These are phyloP conservation scores for Sphagnum contortum DNA, from an alignment of 225 moss, liverwort and hornwort genomes.

Conservation along the genomic window DNA sequence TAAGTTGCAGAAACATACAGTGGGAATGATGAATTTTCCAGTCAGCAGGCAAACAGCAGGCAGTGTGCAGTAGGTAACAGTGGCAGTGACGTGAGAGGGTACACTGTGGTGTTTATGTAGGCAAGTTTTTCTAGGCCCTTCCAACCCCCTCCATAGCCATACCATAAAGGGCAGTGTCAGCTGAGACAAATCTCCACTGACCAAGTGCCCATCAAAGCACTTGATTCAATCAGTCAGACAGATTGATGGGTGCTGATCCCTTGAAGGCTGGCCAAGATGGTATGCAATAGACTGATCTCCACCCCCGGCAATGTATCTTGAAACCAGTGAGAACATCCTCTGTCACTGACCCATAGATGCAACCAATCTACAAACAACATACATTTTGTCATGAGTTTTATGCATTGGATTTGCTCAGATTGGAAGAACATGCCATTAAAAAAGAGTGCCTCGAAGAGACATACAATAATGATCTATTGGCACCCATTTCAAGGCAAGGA, in stretches of 20 bases:
- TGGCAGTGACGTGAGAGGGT: slow-evolving; percentile 82
- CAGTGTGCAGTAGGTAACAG: slow-evolving; percentile 81
- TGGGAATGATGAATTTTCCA: slow-evolving; percentile 90
- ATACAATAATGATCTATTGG: too few species aligned
- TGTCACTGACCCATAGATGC: slow-evolving; percentile 96
- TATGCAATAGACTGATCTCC: slow-evolving; percentile 97
- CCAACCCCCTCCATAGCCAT: slow-evolving; percentile 61
- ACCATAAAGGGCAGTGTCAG: slow-evolving; percentile 93
- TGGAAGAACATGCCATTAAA: too few species aligned
- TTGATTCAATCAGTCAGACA: slow-evolving; percentile 92
- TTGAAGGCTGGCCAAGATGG: slow-evolving; percentile 77
- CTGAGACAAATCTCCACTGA: slow-evolving; percentile 84
- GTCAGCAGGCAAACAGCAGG: slow-evolving; percentile 93
- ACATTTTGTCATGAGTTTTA: too few species aligned
- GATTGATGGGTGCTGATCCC: slow-evolving; percentile 95
- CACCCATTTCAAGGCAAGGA: too few species aligned
- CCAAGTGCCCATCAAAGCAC: slow-evolving; percentile 95
- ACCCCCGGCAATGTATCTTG: slow-evolving; percentile 95
- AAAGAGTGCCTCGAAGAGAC: too few species aligned
- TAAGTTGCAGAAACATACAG: slow-evolving; percentile 24
- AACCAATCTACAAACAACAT: slow-evolving; percentile 50
- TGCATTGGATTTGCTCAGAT: too few species aligned
- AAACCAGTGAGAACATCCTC: slow-evolving; percentile 97
- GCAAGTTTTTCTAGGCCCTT: slow-evolving; percentile 88
- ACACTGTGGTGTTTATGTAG: slow-evolving; percentile 83